A percentile compares a stretch with the other conserved stretches of the same genome.
phyloP scores from a whole-genome alignment of 805 yeast species.

The Cyberlindnera suaveolens region DNA sequence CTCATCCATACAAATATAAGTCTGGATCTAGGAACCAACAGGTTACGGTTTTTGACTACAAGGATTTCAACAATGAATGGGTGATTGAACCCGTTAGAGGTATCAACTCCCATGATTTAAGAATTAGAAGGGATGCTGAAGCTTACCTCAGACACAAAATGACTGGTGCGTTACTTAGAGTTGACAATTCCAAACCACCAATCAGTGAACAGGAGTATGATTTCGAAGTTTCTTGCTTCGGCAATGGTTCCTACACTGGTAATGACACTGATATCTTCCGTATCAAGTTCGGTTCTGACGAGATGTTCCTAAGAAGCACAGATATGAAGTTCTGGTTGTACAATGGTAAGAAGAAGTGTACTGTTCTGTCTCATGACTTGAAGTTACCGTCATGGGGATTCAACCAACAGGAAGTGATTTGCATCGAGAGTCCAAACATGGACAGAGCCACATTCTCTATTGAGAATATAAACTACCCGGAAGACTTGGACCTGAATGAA shows the following conservation, averaged over 20 bases:
- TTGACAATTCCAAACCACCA: slow-evolving; percentile 73
- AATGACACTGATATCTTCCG: slow-evolving; percentile 68
- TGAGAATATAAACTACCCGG: slow-evolving; percentile 45
- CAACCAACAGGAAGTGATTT: slow-evolving; percentile 82
- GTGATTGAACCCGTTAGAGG: slow-evolving; percentile 41
- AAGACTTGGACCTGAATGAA: slow-evolving; percentile 18
- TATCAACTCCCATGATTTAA: slow-evolving; percentile 26
- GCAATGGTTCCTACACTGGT: slow-evolving; percentile 55
- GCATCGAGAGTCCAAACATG: slow-evolving; percentile 67
- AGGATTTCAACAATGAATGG: slow-evolving; percentile 69
- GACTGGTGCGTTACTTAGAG: slow-evolving; percentile 65
- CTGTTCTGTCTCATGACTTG: slow-evolving; percentile 63
- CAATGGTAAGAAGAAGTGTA: slow-evolving; percentile 65
- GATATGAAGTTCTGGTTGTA: slow-evolving; percentile 65
- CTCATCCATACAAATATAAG: slow-evolving; percentile 59
- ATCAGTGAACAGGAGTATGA: slow-evolving; percentile 87
- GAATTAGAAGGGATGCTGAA: slow-evolving; percentile 29
- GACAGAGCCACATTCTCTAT: slow-evolving; percentile 69
- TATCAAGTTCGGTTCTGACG: slow-evolving; percentile 38
- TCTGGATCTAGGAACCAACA: slow-evolving; percentile 71
- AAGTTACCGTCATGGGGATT: slow-evolving; percentile 82
- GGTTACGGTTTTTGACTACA: slow-evolving; percentile 63
- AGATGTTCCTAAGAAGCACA: slow-evolving; percentile 29
- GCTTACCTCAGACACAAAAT: slow-evolving; percentile 64
- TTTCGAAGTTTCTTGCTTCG: slow-evolving; percentile 72